Evolutionary conservation across 345 rosid genomes (phyloP).

Genomic region (Raphanus raphanistrum): DNA sequence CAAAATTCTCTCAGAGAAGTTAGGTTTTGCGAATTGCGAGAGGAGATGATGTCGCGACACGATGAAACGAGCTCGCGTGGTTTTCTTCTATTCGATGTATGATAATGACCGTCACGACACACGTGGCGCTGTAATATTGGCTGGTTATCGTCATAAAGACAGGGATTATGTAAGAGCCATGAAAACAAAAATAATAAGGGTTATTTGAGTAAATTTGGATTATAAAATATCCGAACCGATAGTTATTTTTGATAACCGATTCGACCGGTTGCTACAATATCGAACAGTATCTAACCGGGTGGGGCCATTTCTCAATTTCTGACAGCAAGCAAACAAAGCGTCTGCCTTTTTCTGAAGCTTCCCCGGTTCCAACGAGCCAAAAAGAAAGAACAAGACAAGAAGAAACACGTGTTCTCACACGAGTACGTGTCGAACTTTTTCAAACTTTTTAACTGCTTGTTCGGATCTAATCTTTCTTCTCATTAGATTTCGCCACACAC

Average conservation of each 20-base stretch:
- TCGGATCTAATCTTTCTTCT: not conserved
- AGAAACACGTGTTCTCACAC: constrained; percentile 10
- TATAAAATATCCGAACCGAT: not conserved
- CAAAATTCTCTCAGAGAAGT: not conserved
- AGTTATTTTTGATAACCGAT: not conserved
- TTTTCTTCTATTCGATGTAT: not conserved
- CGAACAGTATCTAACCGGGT: too few species aligned
- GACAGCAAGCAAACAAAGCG: not conserved
- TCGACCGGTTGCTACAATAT: not conserved
- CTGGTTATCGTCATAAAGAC: not conserved
- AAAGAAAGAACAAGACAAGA: not conserved
- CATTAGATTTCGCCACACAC: constrained; percentile 9
- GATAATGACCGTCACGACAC: not conserved
- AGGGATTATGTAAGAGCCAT: not conserved
- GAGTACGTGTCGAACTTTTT: not conserved
- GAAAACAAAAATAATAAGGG: not conserved
- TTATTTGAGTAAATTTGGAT: not conserved
- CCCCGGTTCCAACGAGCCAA: not conserved
- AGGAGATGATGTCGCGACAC: not conserved
- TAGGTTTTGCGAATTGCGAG: constrained; percentile 1
- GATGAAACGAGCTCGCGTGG: not conserved
- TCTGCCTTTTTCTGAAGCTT: not conserved
- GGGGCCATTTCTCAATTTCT: not conserved
- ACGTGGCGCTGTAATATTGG: not conserved
- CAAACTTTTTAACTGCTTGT: not conserved